Evolutionary conservation across 352 stramenopile species (phyloP), one percentile per base, ranked within the genome.

Genomic region (Globisporangium paroecandrum): DNA sequence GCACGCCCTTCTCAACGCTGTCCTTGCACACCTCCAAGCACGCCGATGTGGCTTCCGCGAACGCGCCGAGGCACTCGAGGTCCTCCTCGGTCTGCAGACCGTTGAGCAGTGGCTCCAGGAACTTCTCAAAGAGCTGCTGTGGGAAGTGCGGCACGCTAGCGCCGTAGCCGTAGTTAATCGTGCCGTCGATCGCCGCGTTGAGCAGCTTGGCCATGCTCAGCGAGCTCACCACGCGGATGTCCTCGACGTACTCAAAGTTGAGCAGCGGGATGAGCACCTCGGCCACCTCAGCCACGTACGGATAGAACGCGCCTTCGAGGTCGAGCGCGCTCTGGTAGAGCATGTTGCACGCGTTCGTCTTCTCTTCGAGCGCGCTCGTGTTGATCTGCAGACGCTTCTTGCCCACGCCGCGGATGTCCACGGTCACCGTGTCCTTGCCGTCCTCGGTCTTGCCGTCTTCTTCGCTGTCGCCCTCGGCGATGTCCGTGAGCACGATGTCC

Each of bases 311-410:
- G 18, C 88, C 88, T 66, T 94, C 70, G 20, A 96, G 72, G 66
- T 96, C 88, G 58, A 94, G 71, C 13, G 88, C 88, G 51, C 77
- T 90, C 74, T 96, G 88, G 75, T 94, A 96, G 4, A 96, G 74
- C 88, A 96, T 96, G 76, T 96, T 93, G 70, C 87, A 91, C 36
- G 86, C 88, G 62, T 93, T 93, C 25, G 81, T 84, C 83, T 96
- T 96, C 60, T 94, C 88, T 64, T 94, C 82, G 25, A 96, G 72
- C 62, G 88, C 85, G 64, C 76, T 92, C 61, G 88, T 96, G 76
- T 96, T 93, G 64, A 96, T 94, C 72, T 93, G 81, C 64, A 96
- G 72, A 22, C 81, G 82, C 79, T 93, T 93, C 77, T 91, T 92
- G 71, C 85, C 88, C 24, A 87, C 78, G 58, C 83, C 87, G 53